Evolutionary conservation across 805 yeast genomes (phyloP).

Genomic region (Candida railenensis): DNA sequence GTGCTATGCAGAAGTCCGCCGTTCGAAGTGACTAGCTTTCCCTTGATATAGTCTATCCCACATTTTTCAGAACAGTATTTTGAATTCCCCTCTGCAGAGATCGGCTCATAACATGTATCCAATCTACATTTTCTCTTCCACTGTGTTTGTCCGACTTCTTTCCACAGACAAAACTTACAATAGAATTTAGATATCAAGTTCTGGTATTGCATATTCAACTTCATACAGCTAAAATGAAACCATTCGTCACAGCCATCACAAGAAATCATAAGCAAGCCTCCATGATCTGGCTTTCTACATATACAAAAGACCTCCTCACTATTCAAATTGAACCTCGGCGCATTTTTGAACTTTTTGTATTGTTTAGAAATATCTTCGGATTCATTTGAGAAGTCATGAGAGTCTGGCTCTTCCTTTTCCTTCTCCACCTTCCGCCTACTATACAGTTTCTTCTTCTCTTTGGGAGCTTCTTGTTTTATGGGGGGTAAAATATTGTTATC

Average conservation of each 20-base stretch:
- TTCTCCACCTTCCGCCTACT: slow-evolving; percentile 4
- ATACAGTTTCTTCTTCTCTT: not conserved
- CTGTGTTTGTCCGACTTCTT: slow-evolving; percentile 48
- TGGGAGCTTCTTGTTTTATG: not conserved
- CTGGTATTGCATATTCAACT: slow-evolving; percentile 48
- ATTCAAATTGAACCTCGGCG: slow-evolving; percentile 44
- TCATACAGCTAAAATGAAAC: slow-evolving; percentile 84
- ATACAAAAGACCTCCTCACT: slow-evolving; percentile 72
- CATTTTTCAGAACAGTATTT: slow-evolving; percentile 79
- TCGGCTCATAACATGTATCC: slow-evolving; percentile 54
- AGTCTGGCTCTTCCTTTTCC: not conserved
- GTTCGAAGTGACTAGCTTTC: slow-evolving; percentile 7
- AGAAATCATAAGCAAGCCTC: slow-evolving; percentile 80
- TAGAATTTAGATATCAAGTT: slow-evolving; percentile 61
- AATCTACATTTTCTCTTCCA: slow-evolving; percentile 82
- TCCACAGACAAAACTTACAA: slow-evolving; percentile 72
- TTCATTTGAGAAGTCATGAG: slow-evolving; percentile 1
- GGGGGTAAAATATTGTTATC: not conserved
- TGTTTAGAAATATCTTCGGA: slow-evolving; percentile 34
- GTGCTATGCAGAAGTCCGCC: not conserved
- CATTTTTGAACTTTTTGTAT: slow-evolving; percentile 31
- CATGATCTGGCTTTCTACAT: slow-evolving; percentile 76
- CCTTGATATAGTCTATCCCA: slow-evolving; percentile 49
- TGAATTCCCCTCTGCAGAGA: slow-evolving; percentile 40
- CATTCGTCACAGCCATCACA: slow-evolving; percentile 96